These are phyloP conservation scores for Populus trichocarpa DNA, from an alignment of 441 rosid genomes.

Conservation along the genomic window DNA sequence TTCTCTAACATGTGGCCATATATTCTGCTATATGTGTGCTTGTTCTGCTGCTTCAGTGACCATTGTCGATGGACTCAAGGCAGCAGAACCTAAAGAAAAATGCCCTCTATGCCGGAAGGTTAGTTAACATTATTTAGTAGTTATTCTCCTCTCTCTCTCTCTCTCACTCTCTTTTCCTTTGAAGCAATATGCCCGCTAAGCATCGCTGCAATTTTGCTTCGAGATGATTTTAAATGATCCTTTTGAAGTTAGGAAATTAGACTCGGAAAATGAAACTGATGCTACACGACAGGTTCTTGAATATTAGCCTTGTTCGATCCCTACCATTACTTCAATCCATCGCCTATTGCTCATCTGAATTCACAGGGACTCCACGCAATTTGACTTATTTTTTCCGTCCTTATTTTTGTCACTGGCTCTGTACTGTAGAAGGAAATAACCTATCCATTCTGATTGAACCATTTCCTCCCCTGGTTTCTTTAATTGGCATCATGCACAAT, in stretches of 20 bases:
- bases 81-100: conserved; percentile 54
- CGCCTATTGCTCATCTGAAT: background rate
- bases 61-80: conserved; percentile 68
- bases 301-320: background rate
- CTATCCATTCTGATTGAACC: no score
- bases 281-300: background rate
- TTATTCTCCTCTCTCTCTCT: background rate
- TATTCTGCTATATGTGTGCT: conserved; percentile 89
- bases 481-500: no score
- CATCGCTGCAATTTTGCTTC: background rate
- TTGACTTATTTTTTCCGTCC: no score
- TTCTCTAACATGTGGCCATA: conserved; percentile 84
- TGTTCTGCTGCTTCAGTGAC: conserved; percentile 87
- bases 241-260: background rate
- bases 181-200: background rate
- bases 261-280: background rate
- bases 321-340: background rate
- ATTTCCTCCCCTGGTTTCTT: no score
- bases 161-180: background rate
- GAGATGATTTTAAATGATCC: background rate
- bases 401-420: no score
- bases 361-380: background rate
- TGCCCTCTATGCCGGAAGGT: conserved; percentile 89
- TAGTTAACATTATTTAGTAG: conserved; percentile 3
- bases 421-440: no score